Evolutionary conservation across 768 basidiomycete genomes (phyloP).

Genomic region (Chlorophyllum brunneum): DNA sequence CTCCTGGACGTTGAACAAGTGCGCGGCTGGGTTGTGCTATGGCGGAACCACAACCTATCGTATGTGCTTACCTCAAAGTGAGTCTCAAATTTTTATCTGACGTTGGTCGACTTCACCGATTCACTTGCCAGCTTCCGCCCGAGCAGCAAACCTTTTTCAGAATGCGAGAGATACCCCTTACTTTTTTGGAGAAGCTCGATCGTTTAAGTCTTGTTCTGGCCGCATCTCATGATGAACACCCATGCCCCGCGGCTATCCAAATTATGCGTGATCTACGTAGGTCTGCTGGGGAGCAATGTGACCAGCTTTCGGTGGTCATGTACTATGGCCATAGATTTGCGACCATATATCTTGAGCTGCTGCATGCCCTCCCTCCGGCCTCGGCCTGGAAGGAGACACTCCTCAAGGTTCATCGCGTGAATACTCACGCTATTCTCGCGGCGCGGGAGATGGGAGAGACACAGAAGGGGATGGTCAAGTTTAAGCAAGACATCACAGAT

Average conservation of each 20-base stretch:
- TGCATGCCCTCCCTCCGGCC: background rate
- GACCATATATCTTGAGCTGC: background rate
- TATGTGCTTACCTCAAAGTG: background rate
- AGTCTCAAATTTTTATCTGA: background rate
- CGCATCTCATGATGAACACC: background rate
- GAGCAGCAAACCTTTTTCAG: background rate
- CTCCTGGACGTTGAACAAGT: too few relatives aligned
- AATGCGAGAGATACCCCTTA: background rate
- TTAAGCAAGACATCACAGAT: background rate
- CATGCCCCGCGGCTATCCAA: too few relatives aligned
- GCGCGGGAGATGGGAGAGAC: background rate
- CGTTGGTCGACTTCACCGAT: background rate
- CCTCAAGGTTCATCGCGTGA: background rate
- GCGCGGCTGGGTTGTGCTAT: too few relatives aligned
- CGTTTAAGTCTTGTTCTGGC: background rate
- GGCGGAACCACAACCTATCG: background rate
- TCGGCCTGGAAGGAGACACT: background rate
- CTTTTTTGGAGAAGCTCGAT: background rate
- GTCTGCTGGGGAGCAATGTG: background rate
- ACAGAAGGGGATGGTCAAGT: background rate
- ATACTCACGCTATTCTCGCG: background rate
- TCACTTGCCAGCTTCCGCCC: background rate
- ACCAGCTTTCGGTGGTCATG: background rate
- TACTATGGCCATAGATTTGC: background rate
- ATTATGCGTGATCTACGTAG: background rate